Evolutionary conservation across 2,329 filamentous ascomycete genomes (phyloP), one percentile per base, ranked within the genome.

Genomic region (Scopulariopsis brevicaulis): DNA sequence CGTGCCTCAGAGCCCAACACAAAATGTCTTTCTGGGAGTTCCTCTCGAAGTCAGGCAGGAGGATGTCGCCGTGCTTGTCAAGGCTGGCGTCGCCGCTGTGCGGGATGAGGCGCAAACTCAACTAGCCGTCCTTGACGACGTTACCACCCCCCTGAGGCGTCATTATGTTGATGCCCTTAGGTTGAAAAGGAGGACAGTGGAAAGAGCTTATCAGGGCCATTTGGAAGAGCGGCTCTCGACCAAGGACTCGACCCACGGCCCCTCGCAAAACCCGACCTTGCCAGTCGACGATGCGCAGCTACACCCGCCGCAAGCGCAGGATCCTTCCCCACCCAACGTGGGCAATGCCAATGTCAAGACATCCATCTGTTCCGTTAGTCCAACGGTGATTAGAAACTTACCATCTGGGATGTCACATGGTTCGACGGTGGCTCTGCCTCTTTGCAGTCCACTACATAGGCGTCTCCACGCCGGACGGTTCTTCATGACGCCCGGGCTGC

Each of bases 41-140:
- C 94, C 94, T 2, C 74, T 97, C 28, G 88, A 96, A 75, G 78
- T 99, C 52, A 89, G 94, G 76, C 86, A 90, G 1, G 94, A 97
- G 73, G 94, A 99, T 75, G 92, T 87, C 4, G 81, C 85, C 62
- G 74, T 94, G 57, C 79, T 99, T 32, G 84, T 96, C 59, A 86
- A 90, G 63, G 86, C 86, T 64, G 84, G 82, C 60, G 82, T 84
- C 64, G 93, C 85, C 50, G 90, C 87, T 71, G 79, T 96, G 64
- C 84, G 93, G 64, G 90, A 96, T 69, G 92, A 96, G 71, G 77
- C 78, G 56, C 76, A 80, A 57, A 83, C 82, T 63, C 94, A 97
- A 70, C 78, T 81, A 43, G 69, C 80, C 46, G 81, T 79, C 53
- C 80, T 96, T 63, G 73, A 79, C 56, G 75, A 77, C 34, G 73